Evolutionary conservation across 2,329 filamentous ascomycete genomes (phyloP), one percentile per base, ranked within the genome.

Genomic region (Curvularia eragrostidis): DNA sequence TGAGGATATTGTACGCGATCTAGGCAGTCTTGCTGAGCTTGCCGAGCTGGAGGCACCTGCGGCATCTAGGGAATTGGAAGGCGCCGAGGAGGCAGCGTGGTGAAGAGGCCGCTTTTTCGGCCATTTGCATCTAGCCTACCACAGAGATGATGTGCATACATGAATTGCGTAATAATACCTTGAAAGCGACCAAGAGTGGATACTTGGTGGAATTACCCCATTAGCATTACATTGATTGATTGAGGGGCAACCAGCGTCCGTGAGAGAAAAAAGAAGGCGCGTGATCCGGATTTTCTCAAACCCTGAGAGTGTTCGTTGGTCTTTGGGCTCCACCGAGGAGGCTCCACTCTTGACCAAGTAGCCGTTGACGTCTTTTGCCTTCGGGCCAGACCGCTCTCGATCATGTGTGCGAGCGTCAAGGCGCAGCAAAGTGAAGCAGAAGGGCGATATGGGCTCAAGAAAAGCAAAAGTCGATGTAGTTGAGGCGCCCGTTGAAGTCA

Each of bases 31-130:
- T 38, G 67, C 61, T 28, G 61, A 67, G 50, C 61, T 73, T 54
- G 74, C 70, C 48, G 68, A 71, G 52, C 65, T 74, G 62, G 67
- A 74, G 66, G 64, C 61, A 68, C 71, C 60, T 34, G 55, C 52
- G 47, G 53, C 56, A 43, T 48, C 54, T 61, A 47, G 48, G 5
- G 36, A 58, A 38, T 36, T 46, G 38, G 59, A 56, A 39, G 54
- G 53, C 36, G 62, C 46, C 49, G 55, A 66, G 54, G 48, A 42
- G 48, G 43, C 44, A 48, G 54, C 4, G 41, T 54, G 32, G 28
- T 54, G 57, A 48, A 56, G 23, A 28, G 56, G 34, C 54, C 58
- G 42, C 44, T 51, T 44, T 59, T 56, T 66, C 65, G 64, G 67
- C 64, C 56, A 52, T 53, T 28, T 64, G 65, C 65, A 61, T 66